Percentiles rank a stretch among this genome's conserved stretches.
These are phyloP conservation scores for Diaporthe sp. DNA, from an alignment of 2,329 filamentous ascomycete species.

Conservation along the genomic window DNA sequence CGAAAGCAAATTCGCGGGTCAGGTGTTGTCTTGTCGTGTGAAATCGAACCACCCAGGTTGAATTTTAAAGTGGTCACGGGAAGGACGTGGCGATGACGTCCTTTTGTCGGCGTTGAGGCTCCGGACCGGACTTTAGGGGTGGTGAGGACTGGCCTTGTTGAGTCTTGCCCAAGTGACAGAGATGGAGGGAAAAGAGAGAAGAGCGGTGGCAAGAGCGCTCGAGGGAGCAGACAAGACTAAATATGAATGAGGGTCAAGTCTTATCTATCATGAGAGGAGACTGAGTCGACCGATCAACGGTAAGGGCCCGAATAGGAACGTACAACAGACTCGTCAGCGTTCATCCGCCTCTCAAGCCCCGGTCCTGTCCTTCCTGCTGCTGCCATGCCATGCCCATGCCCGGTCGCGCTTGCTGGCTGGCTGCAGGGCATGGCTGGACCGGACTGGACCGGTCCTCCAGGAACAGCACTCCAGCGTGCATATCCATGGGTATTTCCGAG, in stretches of 20 bases:
- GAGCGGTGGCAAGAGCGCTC: neutral
- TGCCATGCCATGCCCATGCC: constrained; percentile 1
- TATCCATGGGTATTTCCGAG: constrained; percentile 14
- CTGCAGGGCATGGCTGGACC: constrained; percentile 14
- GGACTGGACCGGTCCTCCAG: constrained; percentile 27
- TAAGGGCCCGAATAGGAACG: constrained; percentile 23
- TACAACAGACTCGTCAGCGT: constrained; percentile 32
- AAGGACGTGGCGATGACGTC: constrained; percentile 30
- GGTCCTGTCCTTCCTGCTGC: constrained; percentile 13
- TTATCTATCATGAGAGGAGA: constrained; percentile 24
- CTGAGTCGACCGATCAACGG: constrained; percentile 27
- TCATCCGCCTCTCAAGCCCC: constrained; percentile 8
- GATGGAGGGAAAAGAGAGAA: neutral
- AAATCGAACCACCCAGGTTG: constrained; percentile 9
- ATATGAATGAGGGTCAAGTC: constrained; percentile 27
- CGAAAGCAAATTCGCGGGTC: neutral
- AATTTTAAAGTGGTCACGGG: constrained; percentile 28
- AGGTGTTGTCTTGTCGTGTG: constrained; percentile 10
- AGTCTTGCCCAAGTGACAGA: constrained; percentile 26
- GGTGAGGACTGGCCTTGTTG: constrained; percentile 12
- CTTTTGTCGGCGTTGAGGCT: constrained; percentile 22
- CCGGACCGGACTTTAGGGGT: constrained; percentile 22
- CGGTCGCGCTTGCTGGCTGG: constrained; percentile 20
- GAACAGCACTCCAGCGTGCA: neutral
- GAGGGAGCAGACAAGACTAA: constrained; percentile 22